phyloP scores from a whole-genome alignment of 768 basidiomycete species.

The Rhodotorula paludigena region DNA sequence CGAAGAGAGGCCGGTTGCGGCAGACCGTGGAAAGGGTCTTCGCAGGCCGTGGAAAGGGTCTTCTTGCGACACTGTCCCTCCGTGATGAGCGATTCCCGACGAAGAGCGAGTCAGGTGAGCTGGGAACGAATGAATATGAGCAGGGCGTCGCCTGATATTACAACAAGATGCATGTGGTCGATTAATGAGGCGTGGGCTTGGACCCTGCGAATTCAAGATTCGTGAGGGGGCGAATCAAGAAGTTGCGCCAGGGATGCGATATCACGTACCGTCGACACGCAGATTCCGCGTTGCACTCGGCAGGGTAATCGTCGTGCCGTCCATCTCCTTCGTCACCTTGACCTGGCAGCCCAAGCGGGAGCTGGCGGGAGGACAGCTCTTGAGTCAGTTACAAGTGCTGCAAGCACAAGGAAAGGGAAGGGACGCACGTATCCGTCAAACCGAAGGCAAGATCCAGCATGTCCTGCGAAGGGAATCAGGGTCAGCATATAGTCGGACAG shows the following conservation, averaged over 20 bases:
- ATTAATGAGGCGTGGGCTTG: conserved; percentile 41
- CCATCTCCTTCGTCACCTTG: conserved; percentile 69
- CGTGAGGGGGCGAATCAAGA: not conserved
- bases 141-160: no score
- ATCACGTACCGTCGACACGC: conserved; percentile 72
- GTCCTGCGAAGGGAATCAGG: conserved; percentile 46
- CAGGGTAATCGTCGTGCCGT: conserved; percentile 76
- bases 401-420: not conserved
- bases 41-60: no score
- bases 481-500: no score
- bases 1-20: no score
- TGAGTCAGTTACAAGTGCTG: not conserved
- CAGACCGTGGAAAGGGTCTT: no score
- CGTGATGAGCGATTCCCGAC: no score
- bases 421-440: conserved; percentile 74
- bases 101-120: no score
- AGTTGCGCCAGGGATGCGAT: no score
- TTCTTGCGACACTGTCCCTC: no score
- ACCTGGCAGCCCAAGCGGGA: conserved; percentile 56
- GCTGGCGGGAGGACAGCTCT: conserved; percentile 41
- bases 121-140: no score
- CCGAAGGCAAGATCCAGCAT: conserved; percentile 99
- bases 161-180: no score
- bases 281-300: conserved; percentile 93
- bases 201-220: conserved; percentile 21